Evolutionary conservation across 2,329 filamentous ascomycete genomes (phyloP).

Genomic region (Aspergillus unguis): DNA sequence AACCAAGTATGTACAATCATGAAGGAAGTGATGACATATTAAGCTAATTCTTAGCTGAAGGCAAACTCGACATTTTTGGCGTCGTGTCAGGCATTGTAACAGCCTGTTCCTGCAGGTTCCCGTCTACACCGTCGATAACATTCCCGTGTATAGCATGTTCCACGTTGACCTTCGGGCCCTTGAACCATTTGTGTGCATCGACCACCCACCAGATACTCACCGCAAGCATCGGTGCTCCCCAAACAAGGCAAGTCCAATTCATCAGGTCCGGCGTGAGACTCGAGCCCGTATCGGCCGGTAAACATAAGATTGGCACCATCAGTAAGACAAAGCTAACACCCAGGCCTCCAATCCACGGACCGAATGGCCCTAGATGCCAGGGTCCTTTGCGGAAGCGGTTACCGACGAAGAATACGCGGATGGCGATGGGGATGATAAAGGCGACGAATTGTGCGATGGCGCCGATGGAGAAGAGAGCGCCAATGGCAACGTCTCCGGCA

Average conservation of each 20-base stretch:
- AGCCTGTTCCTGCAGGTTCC: constrained; percentile 14
- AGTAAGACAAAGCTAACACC: constrained; percentile 60
- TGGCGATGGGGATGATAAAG: constrained; percentile 44
- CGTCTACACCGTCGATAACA: constrained; percentile 23
- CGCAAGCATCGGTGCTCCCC: constrained; percentile 60
- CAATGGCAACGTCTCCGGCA: constrained; percentile 59
- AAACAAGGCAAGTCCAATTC: constrained; percentile 69
- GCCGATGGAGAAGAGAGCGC: constrained; percentile 67
- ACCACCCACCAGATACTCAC: constrained; percentile 62
- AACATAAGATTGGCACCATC: constrained; percentile 67
- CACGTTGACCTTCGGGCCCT: constrained; percentile 66
- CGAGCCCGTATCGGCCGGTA: constrained; percentile 57
- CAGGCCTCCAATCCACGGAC: constrained; percentile 54
- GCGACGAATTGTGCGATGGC: constrained; percentile 64
- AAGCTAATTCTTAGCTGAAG: neutral
- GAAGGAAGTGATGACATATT: neutral
- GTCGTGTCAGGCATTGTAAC: neutral
- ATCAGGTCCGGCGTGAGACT: constrained; percentile 54
- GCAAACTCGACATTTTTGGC: constrained; percentile 7
- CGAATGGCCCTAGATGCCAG: constrained; percentile 64
- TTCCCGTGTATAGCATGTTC: constrained; percentile 46
- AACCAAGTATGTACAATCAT: neutral
- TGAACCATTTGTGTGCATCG: constrained; percentile 66
- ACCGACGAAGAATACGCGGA: constrained; percentile 52
- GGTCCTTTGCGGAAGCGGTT: constrained; percentile 64